Base-by-base conservation (phyloP, 140 eudicot species). In the Bidens hawaiensis region DNA sequence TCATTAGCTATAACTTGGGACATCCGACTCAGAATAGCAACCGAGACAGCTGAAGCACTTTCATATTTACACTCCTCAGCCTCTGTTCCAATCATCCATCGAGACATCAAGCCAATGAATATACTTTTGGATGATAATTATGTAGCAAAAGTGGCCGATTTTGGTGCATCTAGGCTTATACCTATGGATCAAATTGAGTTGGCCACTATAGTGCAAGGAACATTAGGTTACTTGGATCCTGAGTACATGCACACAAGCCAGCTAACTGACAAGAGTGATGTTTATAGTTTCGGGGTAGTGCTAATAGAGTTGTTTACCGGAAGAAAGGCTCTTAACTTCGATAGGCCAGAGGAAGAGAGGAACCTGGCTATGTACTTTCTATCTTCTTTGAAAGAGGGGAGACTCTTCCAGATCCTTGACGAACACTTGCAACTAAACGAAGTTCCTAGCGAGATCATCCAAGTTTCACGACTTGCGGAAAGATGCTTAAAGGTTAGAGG, bases 161-260 rank as follows among this genome's bases (percentile, higher is more conserved):
- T 71, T 26, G 76, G 76, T 49, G 70, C 76, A 50, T 71, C 76
- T 5, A 71, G 16, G 70, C 64, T 71, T 12, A 52, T 71, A 6
- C 76, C 76, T 16, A 36, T 16, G 62, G 76, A 71, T 50, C 70
- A 71, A 30, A 38, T 21, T 22, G 75, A 75, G n/a, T 4, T 80
- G 27, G 61, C 81, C 1, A 80, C 81, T 3, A 51, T 75, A 43
- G 81, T 80, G 19, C 81, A 70, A 59, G 85, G 81, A 10, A 80
- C 85, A 1, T 36, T 60, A 2, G 85, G 85, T 4, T 80, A 80
- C 63, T 34, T 80, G 2, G 81, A 80, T 62, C 85, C 81, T 6
- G 81, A 80, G 13, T 80, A 80, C 33, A 25, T 79, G 63, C 74
- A 74, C 9, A 68, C 79, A 1, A 33, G 24, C 31, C 76, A 73